A percentile compares a stretch with the other conserved stretches of the same genome.
Conservation (phyloP, 805 yeast species). For the Torulaspora franciscae region DNA sequence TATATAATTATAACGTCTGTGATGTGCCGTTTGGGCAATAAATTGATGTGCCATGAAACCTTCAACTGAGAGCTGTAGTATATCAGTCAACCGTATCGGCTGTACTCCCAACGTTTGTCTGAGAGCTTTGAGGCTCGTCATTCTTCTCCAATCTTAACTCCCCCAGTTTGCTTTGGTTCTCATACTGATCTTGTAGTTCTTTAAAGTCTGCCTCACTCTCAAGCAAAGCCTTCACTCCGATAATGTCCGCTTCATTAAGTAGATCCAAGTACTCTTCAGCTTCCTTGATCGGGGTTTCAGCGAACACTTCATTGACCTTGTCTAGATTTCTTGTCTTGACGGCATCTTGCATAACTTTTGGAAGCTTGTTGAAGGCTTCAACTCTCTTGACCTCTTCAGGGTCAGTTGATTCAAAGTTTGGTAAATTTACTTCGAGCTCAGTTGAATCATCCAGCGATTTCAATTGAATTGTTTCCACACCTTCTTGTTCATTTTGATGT, state of each 20-base stretch:
- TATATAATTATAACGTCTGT: slow-evolving; percentile 2
- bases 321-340: slow-evolving; percentile 67
- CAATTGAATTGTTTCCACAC: slow-evolving; percentile 79
- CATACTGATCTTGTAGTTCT: slow-evolving; percentile 46
- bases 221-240: slow-evolving; percentile 71
- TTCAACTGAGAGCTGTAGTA: background rate
- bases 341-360: slow-evolving; percentile 65
- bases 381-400: slow-evolving; percentile 41
- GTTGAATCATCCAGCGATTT: slow-evolving; percentile 82
- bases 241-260: slow-evolving; percentile 75
- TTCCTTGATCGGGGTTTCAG: slow-evolving; percentile 61
- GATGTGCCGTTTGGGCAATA: background rate
- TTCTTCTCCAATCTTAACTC: slow-evolving; percentile 20
- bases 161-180: slow-evolving; percentile 18
- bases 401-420: slow-evolving; percentile 50
- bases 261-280: slow-evolving; percentile 74
- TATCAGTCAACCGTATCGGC: slow-evolving; percentile 41
- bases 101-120: slow-evolving; percentile 16
- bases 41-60: background rate
- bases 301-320: slow-evolving; percentile 78
- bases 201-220: slow-evolving; percentile 70
- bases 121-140: slow-evolving; percentile 1
- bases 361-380: slow-evolving; percentile 53
- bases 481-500: slow-evolving; percentile 42
- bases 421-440: slow-evolving; percentile 65